Percentiles rank a stretch among this genome's conserved stretches.
These are phyloP conservation scores for Aspergillus pseudoglaucus DNA, from an alignment of 2,329 filamentous ascomycete genomes.

Conservation along the genomic window DNA sequence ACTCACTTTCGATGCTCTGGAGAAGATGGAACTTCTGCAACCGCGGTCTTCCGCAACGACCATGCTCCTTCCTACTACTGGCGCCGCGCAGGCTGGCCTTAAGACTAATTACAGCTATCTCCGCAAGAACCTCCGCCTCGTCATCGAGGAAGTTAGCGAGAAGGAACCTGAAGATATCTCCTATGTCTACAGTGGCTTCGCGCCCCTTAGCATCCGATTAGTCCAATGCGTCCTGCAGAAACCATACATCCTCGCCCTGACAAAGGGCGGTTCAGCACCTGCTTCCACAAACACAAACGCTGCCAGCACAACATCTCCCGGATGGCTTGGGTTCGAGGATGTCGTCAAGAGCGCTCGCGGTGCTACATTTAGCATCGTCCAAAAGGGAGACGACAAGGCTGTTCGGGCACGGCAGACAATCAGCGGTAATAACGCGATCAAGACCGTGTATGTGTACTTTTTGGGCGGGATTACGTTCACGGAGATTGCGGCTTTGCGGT, in stretches of 20 bases:
- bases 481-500: slow-evolving; percentile 88
- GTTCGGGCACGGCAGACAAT: slow-evolving; percentile 78
- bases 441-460: slow-evolving; percentile 94
- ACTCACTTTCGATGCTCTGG: slow-evolving; percentile 77
- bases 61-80: slow-evolving; percentile 74
- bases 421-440: slow-evolving; percentile 66
- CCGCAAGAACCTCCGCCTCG: slow-evolving; percentile 77
- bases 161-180: slow-evolving; percentile 88
- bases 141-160: slow-evolving; percentile 95
- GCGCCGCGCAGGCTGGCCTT: slow-evolving; percentile 55
- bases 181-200: slow-evolving; percentile 98
- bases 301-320: slow-evolving; percentile 59
- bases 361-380: slow-evolving; percentile 82
- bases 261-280: slow-evolving; percentile 54
- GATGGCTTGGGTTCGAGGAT: slow-evolving; percentile 92
- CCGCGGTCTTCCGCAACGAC: slow-evolving; percentile 69
- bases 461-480: slow-evolving; percentile 95
- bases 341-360: slow-evolving; percentile 80
- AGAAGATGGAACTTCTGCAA: slow-evolving; percentile 81
- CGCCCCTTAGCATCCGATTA: slow-evolving; percentile 81
- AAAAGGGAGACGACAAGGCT: slow-evolving; percentile 89
- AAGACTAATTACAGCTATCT: slow-evolving; percentile 89
- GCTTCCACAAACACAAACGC: slow-evolving; percentile 36
- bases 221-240: slow-evolving; percentile 94
- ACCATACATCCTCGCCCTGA: slow-evolving; percentile 66